Evolutionary conservation across 164 flowering plant genomes (phyloP).

Genomic region (Macadamia integrifolia): DNA sequence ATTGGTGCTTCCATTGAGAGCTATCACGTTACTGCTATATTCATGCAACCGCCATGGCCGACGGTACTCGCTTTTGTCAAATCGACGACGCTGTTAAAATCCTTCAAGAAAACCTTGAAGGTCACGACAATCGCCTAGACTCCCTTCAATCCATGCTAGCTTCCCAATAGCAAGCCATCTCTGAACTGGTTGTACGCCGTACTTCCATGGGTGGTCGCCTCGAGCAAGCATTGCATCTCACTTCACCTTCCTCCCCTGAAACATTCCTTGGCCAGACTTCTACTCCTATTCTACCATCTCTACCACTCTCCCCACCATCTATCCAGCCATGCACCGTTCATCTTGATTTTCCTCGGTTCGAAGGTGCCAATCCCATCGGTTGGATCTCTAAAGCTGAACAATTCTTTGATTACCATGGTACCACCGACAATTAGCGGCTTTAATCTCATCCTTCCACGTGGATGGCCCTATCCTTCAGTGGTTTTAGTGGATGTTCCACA

Average conservation of each 20-base stretch:
- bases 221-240: background rate
- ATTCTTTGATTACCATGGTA: background rate
- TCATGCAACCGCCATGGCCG: too few species aligned
- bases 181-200: too few species aligned
- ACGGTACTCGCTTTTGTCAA: too few species aligned
- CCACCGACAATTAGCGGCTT: background rate
- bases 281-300: background rate
- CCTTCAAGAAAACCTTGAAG: too few species aligned
- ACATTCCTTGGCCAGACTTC: background rate
- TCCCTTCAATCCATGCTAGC: background rate
- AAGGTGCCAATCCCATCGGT: background rate
- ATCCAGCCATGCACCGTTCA: too few species aligned
- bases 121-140: too few species aligned
- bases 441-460: background rate
- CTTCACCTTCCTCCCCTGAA: background rate
- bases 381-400: background rate
- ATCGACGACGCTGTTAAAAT: too few species aligned
- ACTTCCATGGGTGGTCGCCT: too few species aligned
- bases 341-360: background rate
- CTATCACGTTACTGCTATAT: too few species aligned
- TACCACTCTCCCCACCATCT: too few species aligned
- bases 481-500: background rate
- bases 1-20: too few species aligned
- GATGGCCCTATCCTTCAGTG: background rate
- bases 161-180: too few species aligned